Evolutionary conservation across 495 filamentous ascomycete genomes (phyloP).

Genomic region (Sordaria brevicollis): DNA sequence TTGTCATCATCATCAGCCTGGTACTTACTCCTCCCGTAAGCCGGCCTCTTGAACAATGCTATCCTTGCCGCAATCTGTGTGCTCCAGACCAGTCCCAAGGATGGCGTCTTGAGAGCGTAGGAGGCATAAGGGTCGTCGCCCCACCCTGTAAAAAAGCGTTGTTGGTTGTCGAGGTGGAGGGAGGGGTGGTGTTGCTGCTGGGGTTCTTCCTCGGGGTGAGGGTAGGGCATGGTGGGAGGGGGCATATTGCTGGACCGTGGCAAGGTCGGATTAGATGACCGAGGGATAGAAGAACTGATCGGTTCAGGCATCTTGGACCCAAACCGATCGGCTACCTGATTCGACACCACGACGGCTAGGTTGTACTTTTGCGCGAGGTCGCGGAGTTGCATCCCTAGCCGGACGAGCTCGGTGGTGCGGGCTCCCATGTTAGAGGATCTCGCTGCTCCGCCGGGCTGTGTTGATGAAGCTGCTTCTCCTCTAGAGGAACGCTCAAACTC

Average conservation of each 20-base stretch:
- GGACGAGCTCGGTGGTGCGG: constrained; percentile 58
- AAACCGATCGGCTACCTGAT: constrained; percentile 93
- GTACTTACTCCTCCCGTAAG: constrained; percentile 23
- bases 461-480: background rate
- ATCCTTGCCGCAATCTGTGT: constrained; percentile 77
- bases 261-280: constrained; percentile 1
- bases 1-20: constrained; percentile 9
- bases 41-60: constrained; percentile 57
- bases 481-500: constrained; percentile 56
- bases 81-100: constrained; percentile 80
- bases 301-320: constrained; percentile 8
- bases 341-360: constrained; percentile 81
- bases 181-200: constrained; percentile 27
- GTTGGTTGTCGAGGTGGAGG: constrained; percentile 75
- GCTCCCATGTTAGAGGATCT: constrained; percentile 41
- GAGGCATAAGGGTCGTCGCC: constrained; percentile 45
- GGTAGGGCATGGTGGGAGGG: constrained; percentile 27
- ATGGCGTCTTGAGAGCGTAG: constrained; percentile 63
- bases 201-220: constrained; percentile 20
- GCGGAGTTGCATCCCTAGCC: constrained; percentile 65
- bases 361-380: constrained; percentile 59
- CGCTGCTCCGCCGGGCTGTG: constrained; percentile 5
- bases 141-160: constrained; percentile 92
- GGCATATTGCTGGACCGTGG: background rate
- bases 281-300: constrained; percentile 4